Base-by-base conservation (phyloP, 371 early-diverging fungal species). In the Sporodiniella umbellata region DNA sequence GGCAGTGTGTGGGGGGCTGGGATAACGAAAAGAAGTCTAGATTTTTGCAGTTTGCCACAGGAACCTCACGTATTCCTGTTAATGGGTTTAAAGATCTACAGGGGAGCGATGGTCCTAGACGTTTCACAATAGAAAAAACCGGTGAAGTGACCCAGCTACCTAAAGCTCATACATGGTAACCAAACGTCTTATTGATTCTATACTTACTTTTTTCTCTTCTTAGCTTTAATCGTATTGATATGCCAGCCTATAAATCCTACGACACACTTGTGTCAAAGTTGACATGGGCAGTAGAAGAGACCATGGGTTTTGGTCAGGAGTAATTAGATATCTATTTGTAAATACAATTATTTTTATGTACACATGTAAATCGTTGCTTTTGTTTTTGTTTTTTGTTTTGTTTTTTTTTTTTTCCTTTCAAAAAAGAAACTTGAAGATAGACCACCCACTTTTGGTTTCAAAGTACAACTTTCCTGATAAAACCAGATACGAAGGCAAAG, bases 61-160 rank as follows among this genome's bases (percentile, higher is more conserved):
- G 99, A 22, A 98, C 99, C 0, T 94, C 95, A 8, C 88, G 96
- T 51, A 93, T 99, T 45, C 99, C 99, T 4, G 94, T 98, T 51
- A 97, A 97, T 57, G 99, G 99, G 8, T 99, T 99, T 75, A 92
- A 93, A 64, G 96, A 95, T 68, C 72, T 99, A 28, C 96, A 96
- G 70, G 97, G 99, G 22, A 89, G 88, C 51, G 97, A 96, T 73
- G 99, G 98, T 0, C 94, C 95, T 10, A 77, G 97, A 51, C 80
- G 94, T 46, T 99, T 99, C 65, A 94, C 94, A 4, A 94, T 99
- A 53, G 96, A 98, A 63, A 96, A 94, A 72, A 69, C 86, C 1
- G 96, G 95, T n/a, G 92, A 92, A 45, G 72, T 86, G 10, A 77
- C 81, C 8, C 83, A 84, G 38, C 69, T 98, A 49, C 98, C 98